Percentiles rank a stretch among this genome's conserved stretches.
phyloP scores from a whole-genome alignment of 2,329 filamentous ascomycete genomes.

The Fusarium sp. region DNA sequence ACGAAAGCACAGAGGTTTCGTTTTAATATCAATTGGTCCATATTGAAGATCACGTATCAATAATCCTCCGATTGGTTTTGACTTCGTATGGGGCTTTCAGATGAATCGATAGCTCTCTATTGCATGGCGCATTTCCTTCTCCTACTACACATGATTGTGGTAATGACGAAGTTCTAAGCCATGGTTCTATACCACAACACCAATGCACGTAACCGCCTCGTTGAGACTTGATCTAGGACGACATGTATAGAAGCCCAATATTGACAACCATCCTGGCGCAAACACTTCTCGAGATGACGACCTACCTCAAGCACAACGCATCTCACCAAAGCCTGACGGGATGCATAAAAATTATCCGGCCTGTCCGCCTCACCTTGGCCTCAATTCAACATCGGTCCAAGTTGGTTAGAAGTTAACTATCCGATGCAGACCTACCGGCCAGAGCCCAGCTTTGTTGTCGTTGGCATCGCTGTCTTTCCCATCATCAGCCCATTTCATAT shows the following conservation, averaged over 20 bases:
- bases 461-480: slow-evolving; percentile 4
- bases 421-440: background rate
- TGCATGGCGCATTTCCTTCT: slow-evolving; percentile 24
- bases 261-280: slow-evolving; percentile 26
- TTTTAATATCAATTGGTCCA: slow-evolving; percentile 32
- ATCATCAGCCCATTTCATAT: slow-evolving; percentile 24
- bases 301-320: background rate
- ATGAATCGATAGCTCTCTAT: slow-evolving; percentile 8
- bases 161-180: slow-evolving; percentile 24
- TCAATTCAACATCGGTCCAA: slow-evolving; percentile 2
- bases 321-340: slow-evolving; percentile 23
- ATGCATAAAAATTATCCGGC: slow-evolving; percentile 20
- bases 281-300: background rate
- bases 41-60: slow-evolving; percentile 18
- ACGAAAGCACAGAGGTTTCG: slow-evolving; percentile 24
- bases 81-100: slow-evolving; percentile 9
- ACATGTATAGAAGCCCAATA: slow-evolving; percentile 36
- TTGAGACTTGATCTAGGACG: slow-evolving; percentile 23
- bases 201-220: slow-evolving; percentile 36
- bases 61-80: slow-evolving; percentile 42
- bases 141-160: slow-evolving; percentile 18
- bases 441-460: background rate
- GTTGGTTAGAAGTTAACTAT: background rate
- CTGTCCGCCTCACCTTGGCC: slow-evolving; percentile 29
- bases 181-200: slow-evolving; percentile 34